phyloP scores from a whole-genome alignment of 345 rosid genomes.

The Lepidium aucheri region DNA sequence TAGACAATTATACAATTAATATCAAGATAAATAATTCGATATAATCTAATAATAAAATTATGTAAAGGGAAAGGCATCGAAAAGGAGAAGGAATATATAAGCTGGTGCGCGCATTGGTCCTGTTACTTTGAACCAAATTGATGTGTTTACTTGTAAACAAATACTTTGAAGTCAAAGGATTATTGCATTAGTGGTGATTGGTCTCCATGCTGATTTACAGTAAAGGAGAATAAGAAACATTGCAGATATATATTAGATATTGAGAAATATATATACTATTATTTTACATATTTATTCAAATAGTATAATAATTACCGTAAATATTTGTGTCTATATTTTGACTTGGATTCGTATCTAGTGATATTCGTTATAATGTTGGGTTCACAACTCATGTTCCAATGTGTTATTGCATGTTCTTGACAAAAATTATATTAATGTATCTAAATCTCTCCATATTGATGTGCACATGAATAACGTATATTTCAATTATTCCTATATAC shows the following conservation, averaged over 20 bases:
- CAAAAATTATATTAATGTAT: no score
- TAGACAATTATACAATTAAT: neutral
- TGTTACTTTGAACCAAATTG: slow-evolving; percentile 16
- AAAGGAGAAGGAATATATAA: slow-evolving; percentile 11
- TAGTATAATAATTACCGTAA: no score
- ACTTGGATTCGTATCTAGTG: no score
- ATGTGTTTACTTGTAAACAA: slow-evolving; percentile 4
- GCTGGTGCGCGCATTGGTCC: slow-evolving; percentile 15
- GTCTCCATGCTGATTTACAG: slow-evolving; percentile 20
- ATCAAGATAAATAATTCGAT: neutral
- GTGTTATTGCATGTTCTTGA: no score
- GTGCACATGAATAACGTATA: no score
- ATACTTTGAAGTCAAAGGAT: slow-evolving; percentile 17
- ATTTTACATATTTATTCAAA: neutral
- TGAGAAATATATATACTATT: neutral
- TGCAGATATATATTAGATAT: neutral
- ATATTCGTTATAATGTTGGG: no score
- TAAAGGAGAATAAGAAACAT: slow-evolving; percentile 15
- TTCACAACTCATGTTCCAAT: no score
- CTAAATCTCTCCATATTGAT: no score
- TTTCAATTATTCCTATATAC: no score
- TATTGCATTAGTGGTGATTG: slow-evolving; percentile 21
- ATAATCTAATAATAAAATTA: neutral
- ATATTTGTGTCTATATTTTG: no score
- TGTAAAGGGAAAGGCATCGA: neutral